Percentiles rank a stretch among this genome's conserved stretches.
phyloP scores from a whole-genome alignment of 2,329 filamentous ascomycete species.

The Cladobotryum mycophilum region DNA sequence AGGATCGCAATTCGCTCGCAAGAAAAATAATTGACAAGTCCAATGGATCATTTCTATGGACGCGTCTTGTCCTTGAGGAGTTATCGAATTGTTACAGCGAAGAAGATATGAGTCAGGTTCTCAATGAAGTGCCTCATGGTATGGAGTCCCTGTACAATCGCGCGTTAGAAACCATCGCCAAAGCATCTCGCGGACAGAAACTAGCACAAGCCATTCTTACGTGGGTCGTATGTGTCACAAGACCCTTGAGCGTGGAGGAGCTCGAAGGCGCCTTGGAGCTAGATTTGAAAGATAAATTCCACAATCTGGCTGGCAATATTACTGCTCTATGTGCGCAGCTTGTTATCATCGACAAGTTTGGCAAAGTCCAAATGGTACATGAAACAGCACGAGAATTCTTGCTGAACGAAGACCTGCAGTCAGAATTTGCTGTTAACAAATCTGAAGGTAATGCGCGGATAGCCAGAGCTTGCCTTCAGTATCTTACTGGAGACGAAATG shows the following conservation, averaged over 20 bases:
- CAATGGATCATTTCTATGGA: slow-evolving; percentile 32
- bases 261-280: slow-evolving; percentile 28
- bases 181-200: slow-evolving; percentile 19
- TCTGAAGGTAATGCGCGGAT: slow-evolving; percentile 25
- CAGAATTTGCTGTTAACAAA: slow-evolving; percentile 21
- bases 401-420: slow-evolving; percentile 16
- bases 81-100: slow-evolving; percentile 21
- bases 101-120: slow-evolving; percentile 23
- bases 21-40: slow-evolving; percentile 29
- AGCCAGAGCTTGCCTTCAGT: slow-evolving; percentile 27
- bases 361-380: slow-evolving; percentile 31
- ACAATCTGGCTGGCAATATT: slow-evolving; percentile 16
- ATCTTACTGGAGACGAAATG: slow-evolving; percentile 29
- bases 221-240: slow-evolving; percentile 29
- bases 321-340: slow-evolving; percentile 23
- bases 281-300: slow-evolving; percentile 13
- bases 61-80: slow-evolving; percentile 26
- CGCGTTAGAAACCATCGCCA: slow-evolving; percentile 26
- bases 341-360: slow-evolving; percentile 24
- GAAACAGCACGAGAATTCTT: slow-evolving; percentile 31
- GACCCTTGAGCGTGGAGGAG: slow-evolving; percentile 29
- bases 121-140: slow-evolving; percentile 27
- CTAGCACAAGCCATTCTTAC: slow-evolving; percentile 30
- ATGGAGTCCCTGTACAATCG: slow-evolving; percentile 31
- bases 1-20: slow-evolving; percentile 18